Base-by-base conservation (phyloP, 768 basidiomycete species). In the Calocybe gangraenosa region DNA sequence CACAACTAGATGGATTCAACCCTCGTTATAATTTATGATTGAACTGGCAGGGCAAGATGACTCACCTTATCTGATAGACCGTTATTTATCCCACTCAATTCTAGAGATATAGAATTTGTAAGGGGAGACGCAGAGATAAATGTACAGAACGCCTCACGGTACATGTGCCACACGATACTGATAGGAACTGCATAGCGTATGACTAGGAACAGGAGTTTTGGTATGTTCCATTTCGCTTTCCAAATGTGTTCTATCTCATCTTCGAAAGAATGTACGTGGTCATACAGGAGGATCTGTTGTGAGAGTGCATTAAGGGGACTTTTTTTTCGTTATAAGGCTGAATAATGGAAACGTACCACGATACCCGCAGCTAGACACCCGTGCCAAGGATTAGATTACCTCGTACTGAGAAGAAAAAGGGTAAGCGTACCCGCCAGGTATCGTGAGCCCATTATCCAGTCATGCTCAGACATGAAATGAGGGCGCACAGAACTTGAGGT, bases 191-290 rank as follows among this genome's bases (percentile, higher is more conserved):
- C 20, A 50, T 76, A 76, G 2, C 71, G 64, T 46, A 71, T 62
- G 7, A 66, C 25, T 20, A 76, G 54, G 52, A 71, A 73, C 2
- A 66, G 53, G 34, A 66, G 46, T 41, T 73, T 76, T 1, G 64
- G 59, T 18, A 64, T 57, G 0, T 66, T 67, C 42, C 52, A 52
- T 40, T 59, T 63, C 0, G 71, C 67, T 14, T 47, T 54, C 71
- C 73, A 76, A 15, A 75, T 60, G 38, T 65, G 60, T 30, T 58
- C 46, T 21, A 74, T 59, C 50, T 75, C 74, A 28, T 71, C 66
- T 5, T 53, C 47, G 19, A 75, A 58, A 2, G 70, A 65, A 25
- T 75, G 47, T 19, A 65, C 17, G 42, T 75, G 70, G 49, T 76
- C 70, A 47, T 72, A 75, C 3, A 74, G 38, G 6, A 73, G 48